phyloP scores from a whole-genome alignment of 2,329 filamentous ascomycete species.

The Fragosphaeria purpurea region DNA sequence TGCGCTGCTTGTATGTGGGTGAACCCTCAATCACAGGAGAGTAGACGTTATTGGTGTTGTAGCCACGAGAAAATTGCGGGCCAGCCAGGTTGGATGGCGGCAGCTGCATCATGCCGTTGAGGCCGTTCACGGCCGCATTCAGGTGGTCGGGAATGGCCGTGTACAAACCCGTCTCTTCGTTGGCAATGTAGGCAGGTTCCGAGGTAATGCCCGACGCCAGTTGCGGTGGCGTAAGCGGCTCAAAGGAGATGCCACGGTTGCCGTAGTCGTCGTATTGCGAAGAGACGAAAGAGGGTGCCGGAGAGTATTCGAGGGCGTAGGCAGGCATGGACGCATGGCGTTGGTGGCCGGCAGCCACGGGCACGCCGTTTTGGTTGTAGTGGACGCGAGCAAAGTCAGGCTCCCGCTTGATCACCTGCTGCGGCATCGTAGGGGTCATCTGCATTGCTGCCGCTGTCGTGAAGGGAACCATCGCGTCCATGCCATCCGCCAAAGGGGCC shows the following conservation, averaged over 20 bases:
- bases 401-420: conserved; percentile 78
- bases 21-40: conserved; percentile 87
- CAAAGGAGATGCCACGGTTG: conserved; percentile 89
- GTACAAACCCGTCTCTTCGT: conserved; percentile 94
- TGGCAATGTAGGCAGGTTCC: conserved; percentile 94
- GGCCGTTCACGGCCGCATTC: conserved; percentile 56
- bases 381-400: conserved; percentile 71
- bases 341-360: conserved; percentile 73
- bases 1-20: conserved; percentile 95
- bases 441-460: conserved; percentile 44
- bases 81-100: conserved; percentile 76
- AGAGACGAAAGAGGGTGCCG: conserved; percentile 95
- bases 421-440: conserved; percentile 59
- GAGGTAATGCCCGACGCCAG: conserved; percentile 70
- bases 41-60: conserved; percentile 70
- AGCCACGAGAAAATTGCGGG: conserved; percentile 67
- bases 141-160: conserved; percentile 86
- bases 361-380: conserved; percentile 87
- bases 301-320: conserved; percentile 91
- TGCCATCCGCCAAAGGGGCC: conserved; percentile 47
- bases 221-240: conserved; percentile 92
- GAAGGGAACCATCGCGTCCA: conserved; percentile 67
- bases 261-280: conserved; percentile 98
- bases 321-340: conserved; percentile 98
- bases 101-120: conserved; percentile 85